Base-by-base conservation (phyloP, 768 basidiomycete species). In the Dioszegia aurantiaca region DNA sequence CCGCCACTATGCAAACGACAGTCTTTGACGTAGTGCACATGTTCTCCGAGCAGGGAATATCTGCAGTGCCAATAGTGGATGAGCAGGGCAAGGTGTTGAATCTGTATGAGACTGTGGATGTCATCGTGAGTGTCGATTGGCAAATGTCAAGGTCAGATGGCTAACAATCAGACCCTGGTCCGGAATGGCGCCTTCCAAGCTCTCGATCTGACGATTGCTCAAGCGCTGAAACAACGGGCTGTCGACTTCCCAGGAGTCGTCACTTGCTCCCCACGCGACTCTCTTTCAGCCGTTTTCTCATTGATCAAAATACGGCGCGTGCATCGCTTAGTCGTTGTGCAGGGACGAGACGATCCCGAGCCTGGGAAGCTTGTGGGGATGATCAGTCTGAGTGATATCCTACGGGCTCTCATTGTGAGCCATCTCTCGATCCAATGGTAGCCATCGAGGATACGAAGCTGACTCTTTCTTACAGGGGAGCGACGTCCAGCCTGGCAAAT, bases 1-100 rank as follows among this genome's bases (percentile, higher is more conserved):
- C 92, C 0, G 94, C 94, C 11, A 92, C 86, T 30, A 80, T 94
- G 69, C 80, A 85, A 56, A 95, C 94, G 0, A 87, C 89, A 27
- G 95, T 99, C 2, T 97, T 95, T 68, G 92, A 98, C 70, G 91
- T 98, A 59, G 95, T 98, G 2, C 95, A 99, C 72, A 91, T 94
- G 87, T 98, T 98, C 76, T 94, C 90, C 0, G 89, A 92, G 76
- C 84, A 87, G 41, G 87, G 92, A 26, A 95, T 99, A 65, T 92
- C 90, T 9, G 94, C 94, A 4, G 94, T 99, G 4, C 95, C 95
- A 8, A 97, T 99, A 72, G 82, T 98, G 28, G 90, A 99, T 68
- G 70, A 74, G 39, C 83, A 90, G 8, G 94, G 94, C 9, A 83
- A 92, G 53, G 95, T 99, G 40, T 83, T 98, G 63, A 93, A 99